phyloP scores from a whole-genome alignment of 2,329 filamentous ascomycete species.

The Neopestalotiopsis clavispora region DNA sequence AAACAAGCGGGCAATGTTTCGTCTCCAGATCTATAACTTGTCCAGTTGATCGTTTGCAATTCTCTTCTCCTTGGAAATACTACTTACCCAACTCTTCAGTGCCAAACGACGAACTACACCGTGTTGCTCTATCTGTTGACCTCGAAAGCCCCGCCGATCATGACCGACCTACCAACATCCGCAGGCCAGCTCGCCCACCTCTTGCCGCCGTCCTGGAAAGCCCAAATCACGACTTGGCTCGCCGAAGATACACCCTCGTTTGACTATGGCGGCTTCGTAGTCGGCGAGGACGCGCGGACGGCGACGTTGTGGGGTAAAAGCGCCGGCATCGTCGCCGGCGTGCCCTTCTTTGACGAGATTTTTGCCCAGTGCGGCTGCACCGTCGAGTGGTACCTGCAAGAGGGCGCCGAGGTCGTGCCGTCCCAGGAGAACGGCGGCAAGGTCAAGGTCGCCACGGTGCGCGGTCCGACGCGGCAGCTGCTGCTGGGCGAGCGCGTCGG shows the following conservation, averaged over 20 bases:
- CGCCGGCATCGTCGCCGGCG: constrained; percentile 83
- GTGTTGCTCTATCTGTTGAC: background rate
- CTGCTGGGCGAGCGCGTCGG: constrained; percentile 94
- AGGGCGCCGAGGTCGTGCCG: constrained; percentile 74
- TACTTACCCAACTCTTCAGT: background rate
- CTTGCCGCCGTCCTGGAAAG: constrained; percentile 84
- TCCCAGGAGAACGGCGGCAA: constrained; percentile 57
- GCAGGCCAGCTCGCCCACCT: constrained; percentile 56
- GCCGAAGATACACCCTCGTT: constrained; percentile 96
- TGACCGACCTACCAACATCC: constrained; percentile 14
- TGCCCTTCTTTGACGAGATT: constrained; percentile 95
- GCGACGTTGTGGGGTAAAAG: constrained; percentile 74
- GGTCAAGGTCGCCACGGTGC: constrained; percentile 77
- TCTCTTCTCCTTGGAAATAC: background rate
- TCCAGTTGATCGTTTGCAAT: background rate
- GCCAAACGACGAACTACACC: background rate
- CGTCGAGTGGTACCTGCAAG: constrained; percentile 85
- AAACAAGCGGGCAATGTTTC: background rate
- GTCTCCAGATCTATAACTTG: background rate
- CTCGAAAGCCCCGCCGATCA: background rate
- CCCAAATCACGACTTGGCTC: constrained; percentile 81
- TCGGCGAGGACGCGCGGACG: constrained; percentile 70
- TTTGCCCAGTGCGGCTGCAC: constrained; percentile 88
- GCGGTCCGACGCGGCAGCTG: constrained; percentile 78
- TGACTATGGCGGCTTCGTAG: constrained; percentile 97